A percentile compares a stretch with the other conserved stretches of the same genome.
Evolutionary conservation across 108 stramenopile species (phyloP).

Genomic region (Cyclotella atomus): DNA sequence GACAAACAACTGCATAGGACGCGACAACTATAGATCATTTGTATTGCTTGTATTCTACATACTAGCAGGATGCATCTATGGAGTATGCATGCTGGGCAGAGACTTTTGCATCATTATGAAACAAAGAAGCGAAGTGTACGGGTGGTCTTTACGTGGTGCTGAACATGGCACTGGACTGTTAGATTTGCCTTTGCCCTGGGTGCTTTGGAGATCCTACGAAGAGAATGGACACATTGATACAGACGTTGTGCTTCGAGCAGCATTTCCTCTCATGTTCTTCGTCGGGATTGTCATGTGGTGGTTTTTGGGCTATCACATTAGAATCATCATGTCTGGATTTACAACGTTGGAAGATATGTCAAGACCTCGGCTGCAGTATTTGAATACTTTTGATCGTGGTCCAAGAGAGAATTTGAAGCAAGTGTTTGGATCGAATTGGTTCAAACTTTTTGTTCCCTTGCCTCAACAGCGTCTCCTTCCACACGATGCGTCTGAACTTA

Average conservation of each 20-base stretch:
- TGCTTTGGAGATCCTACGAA: conserved; percentile 36
- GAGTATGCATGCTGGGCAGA: conserved; percentile 50
- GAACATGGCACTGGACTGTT: conserved; percentile 65
- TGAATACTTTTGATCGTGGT: conserved; percentile 46
- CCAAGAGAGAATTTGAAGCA: conserved; percentile 29
- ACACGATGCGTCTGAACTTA: no score
- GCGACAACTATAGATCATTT: conserved; percentile 85
- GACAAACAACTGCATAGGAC: conserved; percentile 97
- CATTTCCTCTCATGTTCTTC: conserved; percentile 46
- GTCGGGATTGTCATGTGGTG: conserved; percentile 30
- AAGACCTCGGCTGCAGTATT: background rate
- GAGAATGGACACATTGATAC: conserved; percentile 37
- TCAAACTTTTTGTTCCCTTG: conserved; percentile 22
- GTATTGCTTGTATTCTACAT: conserved; percentile 66
- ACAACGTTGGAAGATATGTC: conserved; percentile 47
- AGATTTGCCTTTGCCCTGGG: conserved; percentile 61
- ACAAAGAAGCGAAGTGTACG: conserved; percentile 49
- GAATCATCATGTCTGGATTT: conserved; percentile 21
- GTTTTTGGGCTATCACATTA: conserved; percentile 38
- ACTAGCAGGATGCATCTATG: conserved; percentile 69
- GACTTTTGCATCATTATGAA: conserved; percentile 59
- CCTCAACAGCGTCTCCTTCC: no score
- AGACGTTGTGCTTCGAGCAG: conserved; percentile 40
- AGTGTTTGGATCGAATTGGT: conserved; percentile 23
- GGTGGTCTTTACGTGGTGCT: conserved; percentile 51